phyloP scores from a whole-genome alignment of 2,329 filamentous ascomycete species.

The Nemania serpens region DNA sequence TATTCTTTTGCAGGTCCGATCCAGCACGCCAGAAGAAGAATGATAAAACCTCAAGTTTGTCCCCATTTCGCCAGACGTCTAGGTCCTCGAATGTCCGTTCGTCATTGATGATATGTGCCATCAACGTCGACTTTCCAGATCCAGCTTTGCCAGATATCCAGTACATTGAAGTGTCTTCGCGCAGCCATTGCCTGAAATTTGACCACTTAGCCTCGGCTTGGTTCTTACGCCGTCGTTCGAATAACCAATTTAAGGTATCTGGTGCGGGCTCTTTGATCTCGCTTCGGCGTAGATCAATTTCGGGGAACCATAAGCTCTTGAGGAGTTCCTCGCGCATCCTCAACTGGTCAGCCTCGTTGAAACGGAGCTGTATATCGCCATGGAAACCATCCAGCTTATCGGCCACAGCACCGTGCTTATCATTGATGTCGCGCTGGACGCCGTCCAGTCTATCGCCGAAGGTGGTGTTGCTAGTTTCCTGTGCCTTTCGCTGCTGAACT shows the following conservation, averaged over 20 bases:
- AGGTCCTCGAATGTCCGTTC: constrained; percentile 2
- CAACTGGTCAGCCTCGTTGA: neutral
- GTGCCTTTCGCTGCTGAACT: neutral
- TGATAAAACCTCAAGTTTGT: constrained; percentile 12
- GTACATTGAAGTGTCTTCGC: constrained; percentile 19
- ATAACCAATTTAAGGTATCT: constrained; percentile 16
- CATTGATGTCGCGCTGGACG: neutral
- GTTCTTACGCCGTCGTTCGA: neutral
- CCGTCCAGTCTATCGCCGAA: neutral
- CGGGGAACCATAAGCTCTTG: constrained; percentile 11
- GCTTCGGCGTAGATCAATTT: constrained; percentile 15
- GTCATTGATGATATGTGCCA: constrained; percentile 21
- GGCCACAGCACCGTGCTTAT: too few species aligned
- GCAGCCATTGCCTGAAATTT: constrained; percentile 20
- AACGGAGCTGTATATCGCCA: neutral
- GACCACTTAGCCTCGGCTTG: neutral
- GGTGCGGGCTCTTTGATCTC: constrained; percentile 18
- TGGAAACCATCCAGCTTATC: neutral
- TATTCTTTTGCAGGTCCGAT: constrained; percentile 14
- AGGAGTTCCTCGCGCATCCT: constrained; percentile 2
- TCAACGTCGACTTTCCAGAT: constrained; percentile 25
- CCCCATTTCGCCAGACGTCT: neutral
- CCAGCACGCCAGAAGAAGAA: constrained; percentile 31
- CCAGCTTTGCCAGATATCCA: constrained; percentile 29
- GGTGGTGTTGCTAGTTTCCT: neutral